Evolutionary conservation across 2,329 filamentous ascomycete genomes (phyloP), one percentile per base, ranked within the genome.

Genomic region (Clarireedia sp.): DNA sequence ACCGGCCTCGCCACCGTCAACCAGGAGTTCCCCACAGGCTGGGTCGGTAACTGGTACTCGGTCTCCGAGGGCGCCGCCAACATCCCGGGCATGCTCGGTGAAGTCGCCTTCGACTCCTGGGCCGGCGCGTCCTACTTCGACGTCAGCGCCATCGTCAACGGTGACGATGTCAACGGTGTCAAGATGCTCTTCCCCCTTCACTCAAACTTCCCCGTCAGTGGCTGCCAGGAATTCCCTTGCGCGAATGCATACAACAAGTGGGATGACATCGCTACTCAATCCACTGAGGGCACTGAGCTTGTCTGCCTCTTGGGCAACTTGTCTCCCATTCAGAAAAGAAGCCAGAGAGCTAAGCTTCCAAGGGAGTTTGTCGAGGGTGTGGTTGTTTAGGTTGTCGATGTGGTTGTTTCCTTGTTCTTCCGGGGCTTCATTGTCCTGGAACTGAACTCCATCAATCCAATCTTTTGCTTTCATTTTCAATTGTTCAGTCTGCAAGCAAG

Each of bases 221-320:
- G 79, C 43, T 82, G 79, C 68, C 68, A 72, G 51, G 55, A 60
- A 9, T 80, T 76, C 71, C 78, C 78, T 48, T 82, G 79, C 70
- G 59, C 71, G 65, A 80, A 76, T 59, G 73, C 69, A 58, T 83
- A 83, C 74, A 79, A 76, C 68, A 66, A 71, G 16, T 64, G 72
- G 9, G 75, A 82, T 55, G 80, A 83, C 58, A 62, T 81, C 60
- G 76, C 80, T 70, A 83, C 80, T 65, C 77, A 79, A 69, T 66
- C 70, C 40, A 81, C 78, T 29, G 44, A 61, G 6, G 75, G 77
- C 67, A 66, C 62, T 16, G 72, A 80, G 59, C 69, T 82, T 62
- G 69, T 81, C 66, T 76, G 73, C 67, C 57, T 69, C 8, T 14
- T 70, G 21, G 68, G 68, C 6, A 68, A 59, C 46, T 55, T 62